phyloP scores from a whole-genome alignment of 257 asterid species.

The Solanum bulbocastanum region DNA sequence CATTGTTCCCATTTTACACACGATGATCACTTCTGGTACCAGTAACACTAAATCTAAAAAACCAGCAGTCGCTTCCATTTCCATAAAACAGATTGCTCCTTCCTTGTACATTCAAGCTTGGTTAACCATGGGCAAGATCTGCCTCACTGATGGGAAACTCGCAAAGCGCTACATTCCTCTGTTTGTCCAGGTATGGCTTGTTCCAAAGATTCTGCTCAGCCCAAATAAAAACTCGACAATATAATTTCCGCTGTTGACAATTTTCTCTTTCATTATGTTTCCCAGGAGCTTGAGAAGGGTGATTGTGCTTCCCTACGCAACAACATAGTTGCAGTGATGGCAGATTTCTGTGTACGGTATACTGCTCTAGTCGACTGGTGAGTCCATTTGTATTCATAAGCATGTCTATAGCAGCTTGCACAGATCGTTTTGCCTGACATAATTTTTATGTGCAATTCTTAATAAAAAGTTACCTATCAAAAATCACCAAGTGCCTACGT shows the following conservation, averaged over 20 bases:
- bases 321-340: constrained; percentile 79
- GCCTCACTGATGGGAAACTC: constrained; percentile 84
- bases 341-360: constrained; percentile 92
- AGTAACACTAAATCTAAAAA: constrained; percentile 42
- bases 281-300: constrained; percentile 85
- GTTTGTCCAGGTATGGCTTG: constrained; percentile 72
- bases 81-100: constrained; percentile 50
- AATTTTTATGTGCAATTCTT: neutral
- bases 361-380: constrained; percentile 95
- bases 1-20: constrained; percentile 54
- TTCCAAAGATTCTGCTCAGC: neutral
- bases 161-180: constrained; percentile 91
- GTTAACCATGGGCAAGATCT: constrained; percentile 91
- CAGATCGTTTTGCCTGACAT: neutral
- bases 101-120: constrained; percentile 77
- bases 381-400: constrained; percentile 6
- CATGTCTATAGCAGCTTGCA: neutral
- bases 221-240: neutral
- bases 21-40: constrained; percentile 63
- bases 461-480: constrained; percentile 62
- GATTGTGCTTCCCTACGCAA: constrained; percentile 79
- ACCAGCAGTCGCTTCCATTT: constrained; percentile 26
- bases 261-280: neutral
- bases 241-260: neutral
- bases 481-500: constrained; percentile 76